Evolutionary conservation across 176 grass and related monocot species (phyloP).

Genomic region (Poa annua): DNA sequence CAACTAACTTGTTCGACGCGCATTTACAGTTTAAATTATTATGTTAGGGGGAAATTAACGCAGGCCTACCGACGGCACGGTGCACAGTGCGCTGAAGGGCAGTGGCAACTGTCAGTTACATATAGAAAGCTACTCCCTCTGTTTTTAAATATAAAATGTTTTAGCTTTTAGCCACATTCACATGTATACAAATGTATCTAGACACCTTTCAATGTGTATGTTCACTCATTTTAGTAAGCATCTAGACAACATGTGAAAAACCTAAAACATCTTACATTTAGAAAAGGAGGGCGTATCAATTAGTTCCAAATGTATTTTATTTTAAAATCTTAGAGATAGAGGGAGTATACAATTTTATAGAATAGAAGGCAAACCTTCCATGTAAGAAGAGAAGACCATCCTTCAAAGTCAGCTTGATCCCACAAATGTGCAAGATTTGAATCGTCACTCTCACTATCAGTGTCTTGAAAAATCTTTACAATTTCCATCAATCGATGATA

Average conservation of each 20-base stretch:
- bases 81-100: background rate
- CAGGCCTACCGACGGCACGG: background rate
- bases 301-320: background rate
- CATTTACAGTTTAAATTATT: conserved; percentile 19
- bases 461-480: conserved; percentile 79
- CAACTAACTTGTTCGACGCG: background rate
- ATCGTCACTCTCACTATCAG: conserved; percentile 47
- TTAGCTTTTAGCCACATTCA: no score
- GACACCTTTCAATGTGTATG: no score
- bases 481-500: conserved; percentile 96
- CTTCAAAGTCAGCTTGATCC: conserved; percentile 93
- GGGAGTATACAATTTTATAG: conserved; percentile 8
- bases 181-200: no score
- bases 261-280: no score
- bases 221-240: no score
- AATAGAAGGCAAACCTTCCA: conserved; percentile 90
- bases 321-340: conserved; percentile 6
- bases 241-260: no score
- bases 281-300: background rate
- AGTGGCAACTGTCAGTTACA: background rate
- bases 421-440: conserved; percentile 65
- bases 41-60: background rate
- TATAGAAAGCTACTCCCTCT: conserved; percentile 7
- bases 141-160: no score
- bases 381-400: conserved; percentile 84